Conservation (phyloP, 169 alveolate species). For the Plasmodium coatneyi region DNA sequence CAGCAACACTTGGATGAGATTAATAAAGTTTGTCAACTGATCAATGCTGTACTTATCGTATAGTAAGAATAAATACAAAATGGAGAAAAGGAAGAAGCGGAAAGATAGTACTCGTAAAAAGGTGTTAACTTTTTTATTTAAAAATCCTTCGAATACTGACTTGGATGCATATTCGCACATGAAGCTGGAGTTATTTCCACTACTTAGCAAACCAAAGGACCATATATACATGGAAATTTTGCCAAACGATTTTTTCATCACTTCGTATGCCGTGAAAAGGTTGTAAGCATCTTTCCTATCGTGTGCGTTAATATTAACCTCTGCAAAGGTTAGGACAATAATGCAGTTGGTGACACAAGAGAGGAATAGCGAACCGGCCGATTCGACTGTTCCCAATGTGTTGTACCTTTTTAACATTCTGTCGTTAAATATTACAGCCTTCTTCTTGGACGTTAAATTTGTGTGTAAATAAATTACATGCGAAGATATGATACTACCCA, state of each 20-base stretch:
- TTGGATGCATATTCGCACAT: conserved; percentile 76
- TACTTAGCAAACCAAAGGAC: conserved; percentile 75
- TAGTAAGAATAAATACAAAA: conserved; percentile 32
- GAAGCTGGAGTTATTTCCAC: conserved; percentile 74
- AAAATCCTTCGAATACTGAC: conserved; percentile 65
- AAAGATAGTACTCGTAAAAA: conserved; percentile 47
- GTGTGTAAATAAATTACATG: conserved; percentile 73
- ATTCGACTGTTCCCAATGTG: conserved; percentile 51
- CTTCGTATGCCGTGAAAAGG: conserved; percentile 71
- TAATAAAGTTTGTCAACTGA: conserved; percentile 61
- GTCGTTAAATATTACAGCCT: conserved; percentile 22
- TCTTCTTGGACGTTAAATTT: conserved; percentile 68
- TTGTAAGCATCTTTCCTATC: conserved; percentile 48
- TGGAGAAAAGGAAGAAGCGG: conserved; percentile 46
- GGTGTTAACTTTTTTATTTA: conserved; percentile 55
- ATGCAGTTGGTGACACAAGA: conserved; percentile 69
- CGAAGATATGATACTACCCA: conserved; percentile 71
- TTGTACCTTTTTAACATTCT: conserved; percentile 47
- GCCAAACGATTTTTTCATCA: conserved; percentile 69
- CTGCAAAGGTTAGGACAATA: conserved; percentile 74
- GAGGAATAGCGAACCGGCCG: conserved; percentile 46
- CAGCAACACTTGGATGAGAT: conserved; percentile 57
- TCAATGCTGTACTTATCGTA: conserved; percentile 69
- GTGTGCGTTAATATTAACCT: conserved; percentile 16
- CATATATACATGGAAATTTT: conserved; percentile 69